These are phyloP conservation scores for Cephalotrichum gorgonifer DNA, from an alignment of 2,329 filamentous ascomycete genomes.

Conservation along the genomic window DNA sequence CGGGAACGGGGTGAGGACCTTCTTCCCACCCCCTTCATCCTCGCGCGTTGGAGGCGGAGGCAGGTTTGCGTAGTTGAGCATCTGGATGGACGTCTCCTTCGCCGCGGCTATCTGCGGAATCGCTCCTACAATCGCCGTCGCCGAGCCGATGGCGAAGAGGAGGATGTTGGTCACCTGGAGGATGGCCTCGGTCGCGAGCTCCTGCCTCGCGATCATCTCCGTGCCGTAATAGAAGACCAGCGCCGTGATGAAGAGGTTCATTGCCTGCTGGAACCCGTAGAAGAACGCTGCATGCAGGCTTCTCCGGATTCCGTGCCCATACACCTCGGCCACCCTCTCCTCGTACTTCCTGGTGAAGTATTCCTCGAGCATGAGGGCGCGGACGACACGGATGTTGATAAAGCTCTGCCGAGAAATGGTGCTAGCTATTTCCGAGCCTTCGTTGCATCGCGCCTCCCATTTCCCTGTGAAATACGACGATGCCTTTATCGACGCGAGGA, in stretches of 20 bases:
- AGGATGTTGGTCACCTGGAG: constrained; percentile 72
- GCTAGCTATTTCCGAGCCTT: constrained; percentile 48
- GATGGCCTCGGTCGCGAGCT: constrained; percentile 44
- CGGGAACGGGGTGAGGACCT: constrained; percentile 22
- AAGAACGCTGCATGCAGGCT: constrained; percentile 58
- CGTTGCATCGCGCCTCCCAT: constrained; percentile 63
- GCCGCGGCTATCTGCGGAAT: constrained; percentile 74
- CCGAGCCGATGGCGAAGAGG: constrained; percentile 70
- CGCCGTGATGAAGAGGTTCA: constrained; percentile 61
- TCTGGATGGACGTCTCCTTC: constrained; percentile 58
- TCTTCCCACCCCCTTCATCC: constrained; percentile 28
- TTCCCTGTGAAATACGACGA: constrained; percentile 55
- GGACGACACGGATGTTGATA: constrained; percentile 67
- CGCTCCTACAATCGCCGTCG: constrained; percentile 57
- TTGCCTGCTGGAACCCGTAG: constrained; percentile 68
- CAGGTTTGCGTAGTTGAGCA: constrained; percentile 61
- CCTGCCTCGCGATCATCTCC: constrained; percentile 38
- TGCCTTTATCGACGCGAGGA: constrained; percentile 54
- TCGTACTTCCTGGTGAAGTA: constrained; percentile 62
- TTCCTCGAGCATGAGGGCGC: constrained; percentile 61
- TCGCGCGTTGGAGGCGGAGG: constrained; percentile 46
- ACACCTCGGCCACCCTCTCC: constrained; percentile 35
- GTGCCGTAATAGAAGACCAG: constrained; percentile 79
- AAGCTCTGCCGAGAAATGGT: constrained; percentile 52
- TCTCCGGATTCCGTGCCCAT: constrained; percentile 49